These are phyloP conservation scores for Coemansia javaensis DNA, from an alignment of 192 early-diverging fungal genomes.

Conservation along the genomic window DNA sequence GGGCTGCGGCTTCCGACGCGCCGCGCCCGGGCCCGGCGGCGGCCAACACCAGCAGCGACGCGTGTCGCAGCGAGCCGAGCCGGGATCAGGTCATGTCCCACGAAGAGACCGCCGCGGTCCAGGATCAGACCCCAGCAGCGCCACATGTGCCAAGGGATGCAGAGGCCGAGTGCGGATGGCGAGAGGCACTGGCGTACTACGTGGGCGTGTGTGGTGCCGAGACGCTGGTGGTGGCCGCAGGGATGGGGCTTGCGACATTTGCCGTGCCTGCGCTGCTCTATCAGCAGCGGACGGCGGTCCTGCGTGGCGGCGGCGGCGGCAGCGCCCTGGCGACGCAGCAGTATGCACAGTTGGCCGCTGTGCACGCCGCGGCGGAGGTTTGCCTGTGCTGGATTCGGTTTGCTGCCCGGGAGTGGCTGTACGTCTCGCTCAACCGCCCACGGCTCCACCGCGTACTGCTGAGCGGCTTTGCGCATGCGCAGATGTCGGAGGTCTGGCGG, in stretches of 20 bases:
- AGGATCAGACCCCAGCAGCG: background rate
- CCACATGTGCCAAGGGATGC: background rate
- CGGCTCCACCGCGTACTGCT: slow-evolving; percentile 12
- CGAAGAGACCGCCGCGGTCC: background rate
- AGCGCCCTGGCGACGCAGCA: background rate
- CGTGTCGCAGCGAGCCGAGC: too few species aligned
- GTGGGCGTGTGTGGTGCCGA: slow-evolving; percentile 6
- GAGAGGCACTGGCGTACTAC: slow-evolving; percentile 2
- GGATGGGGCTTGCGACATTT: slow-evolving; percentile 7
- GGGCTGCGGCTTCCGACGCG: background rate
- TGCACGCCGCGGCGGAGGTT: background rate
- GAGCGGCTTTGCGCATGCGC: slow-evolving; percentile 7
- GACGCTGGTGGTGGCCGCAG: slow-evolving; percentile 4
- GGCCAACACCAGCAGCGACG: too few species aligned
- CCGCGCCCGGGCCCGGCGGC: too few species aligned
- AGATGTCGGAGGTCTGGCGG: slow-evolving; percentile 21
- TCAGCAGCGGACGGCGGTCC: slow-evolving; percentile 3
- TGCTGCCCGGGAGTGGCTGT: slow-evolving; percentile 10
- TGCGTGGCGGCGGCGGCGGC: background rate
- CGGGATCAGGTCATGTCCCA: too few species aligned
- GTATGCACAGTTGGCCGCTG: background rate
- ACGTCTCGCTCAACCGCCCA: slow-evolving; percentile 10
- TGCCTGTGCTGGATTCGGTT: slow-evolving; percentile 9
- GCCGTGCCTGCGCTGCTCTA: slow-evolving; percentile 11
- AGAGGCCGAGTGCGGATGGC: background rate